Conservation (phyloP, 352 stramenopile species). For the Pythium vanterpoolii region DNA sequence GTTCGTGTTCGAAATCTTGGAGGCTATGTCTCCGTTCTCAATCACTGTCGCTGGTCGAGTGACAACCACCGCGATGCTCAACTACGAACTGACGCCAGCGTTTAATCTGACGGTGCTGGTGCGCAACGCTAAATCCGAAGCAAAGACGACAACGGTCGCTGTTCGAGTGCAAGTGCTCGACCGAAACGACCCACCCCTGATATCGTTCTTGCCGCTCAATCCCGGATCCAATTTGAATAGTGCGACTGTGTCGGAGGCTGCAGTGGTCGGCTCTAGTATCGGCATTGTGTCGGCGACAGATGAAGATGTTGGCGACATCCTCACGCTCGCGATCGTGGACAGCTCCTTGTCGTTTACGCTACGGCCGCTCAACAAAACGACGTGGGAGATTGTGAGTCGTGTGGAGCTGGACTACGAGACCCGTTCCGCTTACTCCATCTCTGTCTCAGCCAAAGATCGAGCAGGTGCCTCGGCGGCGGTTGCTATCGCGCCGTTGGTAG, state of each 20-base stretch:
- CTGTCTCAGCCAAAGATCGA: constrained; percentile 16
- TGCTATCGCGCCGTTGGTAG: constrained; percentile 5
- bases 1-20: constrained; percentile 42
- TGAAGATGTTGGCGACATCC: constrained; percentile 23
- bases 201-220: constrained; percentile 16
- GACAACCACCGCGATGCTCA: constrained; percentile 10
- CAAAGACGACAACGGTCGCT: constrained; percentile 21
- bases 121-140: constrained; percentile 24
- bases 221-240: constrained; percentile 1
- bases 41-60: constrained; percentile 28
- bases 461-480: constrained; percentile 10
- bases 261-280: constrained; percentile 9
- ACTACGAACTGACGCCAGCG: constrained; percentile 27
- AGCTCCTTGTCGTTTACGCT: constrained; percentile 13
- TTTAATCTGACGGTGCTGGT: constrained; percentile 32
- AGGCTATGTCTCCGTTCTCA: constrained; percentile 15
- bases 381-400: constrained; percentile 13
- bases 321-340: constrained; percentile 12
- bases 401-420: constrained; percentile 26
- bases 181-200: constrained; percentile 42
- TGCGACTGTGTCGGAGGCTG: constrained; percentile 10
- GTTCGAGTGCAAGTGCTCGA: constrained; percentile 31
- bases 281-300: constrained; percentile 18
- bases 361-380: constrained; percentile 20
- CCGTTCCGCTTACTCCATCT: constrained; percentile 9